phyloP scores from a whole-genome alignment of 495 filamentous ascomycete species.

The Parachaetomium inaequale region DNA sequence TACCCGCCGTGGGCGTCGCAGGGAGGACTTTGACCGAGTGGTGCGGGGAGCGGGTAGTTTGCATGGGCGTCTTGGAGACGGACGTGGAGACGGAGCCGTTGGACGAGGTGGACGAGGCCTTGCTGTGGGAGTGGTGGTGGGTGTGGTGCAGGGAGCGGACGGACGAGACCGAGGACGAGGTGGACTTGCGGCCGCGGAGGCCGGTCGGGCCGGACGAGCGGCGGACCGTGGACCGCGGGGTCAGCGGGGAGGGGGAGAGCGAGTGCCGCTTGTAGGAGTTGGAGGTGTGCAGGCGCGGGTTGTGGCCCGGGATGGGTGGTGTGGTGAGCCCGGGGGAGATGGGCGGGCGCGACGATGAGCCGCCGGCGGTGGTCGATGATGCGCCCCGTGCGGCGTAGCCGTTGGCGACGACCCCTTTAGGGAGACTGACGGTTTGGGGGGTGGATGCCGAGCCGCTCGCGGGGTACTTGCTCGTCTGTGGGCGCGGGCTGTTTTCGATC shows the following conservation, averaged over 20 bases:
- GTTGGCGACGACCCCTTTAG: constrained; percentile 38
- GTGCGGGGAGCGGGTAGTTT: constrained; percentile 69
- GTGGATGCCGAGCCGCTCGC: constrained; percentile 22
- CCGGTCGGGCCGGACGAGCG: constrained; percentile 57
- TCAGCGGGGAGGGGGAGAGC: constrained; percentile 83
- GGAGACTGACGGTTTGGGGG: constrained; percentile 30
- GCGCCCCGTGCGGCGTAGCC: constrained; percentile 25
- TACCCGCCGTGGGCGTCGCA: constrained; percentile 73
- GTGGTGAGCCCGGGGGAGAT: constrained; percentile 31
- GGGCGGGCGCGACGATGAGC: constrained; percentile 12
- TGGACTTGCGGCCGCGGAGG: constrained; percentile 91
- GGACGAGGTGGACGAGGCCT: constrained; percentile 90
- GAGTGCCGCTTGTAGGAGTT: constrained; percentile 71
- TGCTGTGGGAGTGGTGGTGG: constrained; percentile 88
- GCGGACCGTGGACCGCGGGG: constrained; percentile 78
- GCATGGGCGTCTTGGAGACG: constrained; percentile 61
- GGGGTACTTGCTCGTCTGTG: constrained; percentile 53
- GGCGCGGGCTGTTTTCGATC: constrained; percentile 49
- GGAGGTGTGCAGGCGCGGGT: constrained; percentile 47
- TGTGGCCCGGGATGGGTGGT: constrained; percentile 44
- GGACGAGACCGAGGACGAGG: constrained; percentile 90
- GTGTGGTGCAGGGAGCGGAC: constrained; percentile 83
- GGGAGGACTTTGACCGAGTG: constrained; percentile 91
- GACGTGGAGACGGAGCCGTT: constrained; percentile 66
- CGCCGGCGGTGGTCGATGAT: not conserved